These are phyloP conservation scores for Discostella stelligeroides DNA, from an alignment of 108 stramenopile genomes.

Conservation along the genomic window DNA sequence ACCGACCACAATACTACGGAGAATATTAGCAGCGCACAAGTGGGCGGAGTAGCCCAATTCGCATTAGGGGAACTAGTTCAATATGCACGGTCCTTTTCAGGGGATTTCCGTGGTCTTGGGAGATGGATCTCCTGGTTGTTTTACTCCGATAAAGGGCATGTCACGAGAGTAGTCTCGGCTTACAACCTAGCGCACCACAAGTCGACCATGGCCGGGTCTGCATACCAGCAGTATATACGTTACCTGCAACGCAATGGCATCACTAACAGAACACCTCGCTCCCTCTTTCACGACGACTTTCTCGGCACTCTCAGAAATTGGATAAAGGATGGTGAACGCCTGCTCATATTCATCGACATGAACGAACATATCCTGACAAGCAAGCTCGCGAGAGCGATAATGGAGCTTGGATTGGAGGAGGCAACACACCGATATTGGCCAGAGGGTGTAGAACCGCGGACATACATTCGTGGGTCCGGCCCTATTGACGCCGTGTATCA, in stretches of 20 bases:
- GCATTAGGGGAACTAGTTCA: background rate
- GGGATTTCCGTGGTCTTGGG: background rate
- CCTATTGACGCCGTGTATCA: slow-evolving; percentile 1
- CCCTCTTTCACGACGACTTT: background rate
- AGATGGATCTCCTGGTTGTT: background rate
- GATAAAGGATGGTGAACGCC: background rate
- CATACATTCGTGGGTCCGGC: background rate
- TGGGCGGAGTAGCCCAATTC: background rate
- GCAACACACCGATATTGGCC: slow-evolving; percentile 1
- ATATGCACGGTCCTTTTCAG: background rate
- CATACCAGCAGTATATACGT: background rate
- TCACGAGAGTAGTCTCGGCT: background rate
- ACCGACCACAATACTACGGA: background rate
- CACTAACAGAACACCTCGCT: background rate
- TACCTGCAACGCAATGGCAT: background rate
- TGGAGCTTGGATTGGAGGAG: background rate
- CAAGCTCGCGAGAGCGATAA: background rate
- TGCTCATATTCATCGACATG: slow-evolving; percentile 8
- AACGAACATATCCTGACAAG: background rate
- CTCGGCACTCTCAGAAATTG: no score
- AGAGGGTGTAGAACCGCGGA: background rate
- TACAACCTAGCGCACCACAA: background rate
- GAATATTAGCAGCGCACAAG: no score
- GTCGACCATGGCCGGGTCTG: background rate
- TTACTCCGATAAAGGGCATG: background rate